Evolutionary conservation across 2,329 filamentous ascomycete genomes (phyloP), one percentile per base, ranked within the genome.

Genomic region (Trichophyton mentagrophytes): DNA sequence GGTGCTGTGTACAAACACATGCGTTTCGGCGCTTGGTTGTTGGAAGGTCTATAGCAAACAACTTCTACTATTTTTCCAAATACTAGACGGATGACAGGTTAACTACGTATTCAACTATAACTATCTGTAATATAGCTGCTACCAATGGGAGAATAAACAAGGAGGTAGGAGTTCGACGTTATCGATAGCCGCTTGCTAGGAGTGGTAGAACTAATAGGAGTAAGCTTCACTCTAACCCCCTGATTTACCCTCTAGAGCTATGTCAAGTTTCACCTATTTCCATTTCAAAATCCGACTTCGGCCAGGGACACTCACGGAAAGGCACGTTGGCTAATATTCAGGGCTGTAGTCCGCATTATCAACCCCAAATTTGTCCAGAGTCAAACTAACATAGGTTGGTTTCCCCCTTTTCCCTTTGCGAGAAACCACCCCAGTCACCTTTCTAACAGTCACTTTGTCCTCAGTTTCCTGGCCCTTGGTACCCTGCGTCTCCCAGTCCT

Each of bases 301-400:
- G 6, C 46, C 11, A 20, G 20, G 46, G 7, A 27, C 9, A 38
- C 13, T 4, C 4, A 30, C 3, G 20, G 11, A 9, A 22, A 51
- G 6, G 22, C 8, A 27, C 11, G 13, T 22, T 11, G 22, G 3
- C 22, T 27, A 51, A 22, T 27, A 11, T 9, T 7, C 20, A 30
- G 46, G 22, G 1, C 36, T 7, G 40, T 58, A 63, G 6, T 63
- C 58, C 13, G 49, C 33, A 25, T 58, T 60, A 17, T 59, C 57
- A 46, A 65, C 53, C 3, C 62, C 62, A 59, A 65, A 62, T 22
- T 65, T 61, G 13, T 60, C 30, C 8, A 64, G 61, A 8, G 56
- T 49, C 20, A 65, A 30, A 22, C 60, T 59, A 33, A 59, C 59
- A 42, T 61, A 65, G 7, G 60, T 62, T 17, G 62, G 61, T 11